Conservation (phyloP, 768 basidiomycete genomes). For the Paxillus involutus region DNA sequence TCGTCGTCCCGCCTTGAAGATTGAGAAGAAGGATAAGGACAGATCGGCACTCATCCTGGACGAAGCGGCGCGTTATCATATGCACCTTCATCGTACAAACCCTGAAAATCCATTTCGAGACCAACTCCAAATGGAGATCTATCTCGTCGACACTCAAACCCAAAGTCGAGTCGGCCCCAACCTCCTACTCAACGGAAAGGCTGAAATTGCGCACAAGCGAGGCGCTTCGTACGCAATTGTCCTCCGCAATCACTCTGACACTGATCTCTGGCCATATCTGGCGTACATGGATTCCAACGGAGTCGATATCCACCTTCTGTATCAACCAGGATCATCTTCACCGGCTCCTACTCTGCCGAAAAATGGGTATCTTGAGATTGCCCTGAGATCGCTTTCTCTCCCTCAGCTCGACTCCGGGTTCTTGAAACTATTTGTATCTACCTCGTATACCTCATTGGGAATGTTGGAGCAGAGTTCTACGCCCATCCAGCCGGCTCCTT, state of each 20-base stretch:
- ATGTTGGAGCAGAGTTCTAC: conserved; percentile 46
- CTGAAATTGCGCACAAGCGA: conserved; percentile 44
- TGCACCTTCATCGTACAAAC: conserved; percentile 55
- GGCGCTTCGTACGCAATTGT: conserved; percentile 47
- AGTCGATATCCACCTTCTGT: conserved; percentile 54
- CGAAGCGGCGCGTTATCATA: conserved; percentile 59
- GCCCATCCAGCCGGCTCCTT: conserved; percentile 14
- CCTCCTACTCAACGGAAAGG: conserved; percentile 46
- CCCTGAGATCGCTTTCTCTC: conserved; percentile 42
- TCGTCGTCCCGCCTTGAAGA: conserved; percentile 36
- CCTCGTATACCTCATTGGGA: conserved; percentile 46
- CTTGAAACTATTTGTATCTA: conserved; percentile 59
- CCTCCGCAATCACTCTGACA: conserved; percentile 48
- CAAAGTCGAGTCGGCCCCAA: conserved; percentile 46
- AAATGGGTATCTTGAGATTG: conserved; percentile 39
- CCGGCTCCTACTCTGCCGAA: conserved; percentile 44
- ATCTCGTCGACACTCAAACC: conserved; percentile 44
- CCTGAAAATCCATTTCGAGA: conserved; percentile 44
- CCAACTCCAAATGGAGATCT: conserved; percentile 54
- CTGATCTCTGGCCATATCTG: conserved; percentile 63
- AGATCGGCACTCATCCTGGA: conserved; percentile 44
- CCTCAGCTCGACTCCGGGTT: conserved; percentile 46
- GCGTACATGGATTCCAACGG: conserved; percentile 59
- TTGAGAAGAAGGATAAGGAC: conserved; percentile 35
- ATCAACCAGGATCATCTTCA: conserved; percentile 44